Conservation (phyloP, 805 yeast species). For the Candida tibetensis region DNA sequence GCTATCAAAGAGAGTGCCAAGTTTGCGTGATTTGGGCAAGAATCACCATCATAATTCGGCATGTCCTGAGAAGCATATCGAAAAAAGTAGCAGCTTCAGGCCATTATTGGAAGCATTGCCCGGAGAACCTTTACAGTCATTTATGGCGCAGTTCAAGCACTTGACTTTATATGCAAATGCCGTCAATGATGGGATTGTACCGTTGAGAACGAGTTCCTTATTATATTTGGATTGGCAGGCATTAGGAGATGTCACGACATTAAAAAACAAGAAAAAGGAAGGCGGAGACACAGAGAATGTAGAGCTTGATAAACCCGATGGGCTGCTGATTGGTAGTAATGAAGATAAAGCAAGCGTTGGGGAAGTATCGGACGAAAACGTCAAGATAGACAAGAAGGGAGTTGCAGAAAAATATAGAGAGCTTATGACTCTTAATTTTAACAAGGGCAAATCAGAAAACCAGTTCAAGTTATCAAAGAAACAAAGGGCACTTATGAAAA, state of each 20-base stretch:
- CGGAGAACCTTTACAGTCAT: constrained; percentile 35
- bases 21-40: constrained; percentile 14
- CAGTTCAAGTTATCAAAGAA: constrained; percentile 6
- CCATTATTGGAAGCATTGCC: constrained; percentile 41
- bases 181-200: constrained; percentile 46
- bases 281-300: not conserved
- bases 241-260: constrained; percentile 35
- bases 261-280: constrained; percentile 13
- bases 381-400: not conserved
- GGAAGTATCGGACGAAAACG: constrained; percentile 5
- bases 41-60: constrained; percentile 9
- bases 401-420: constrained; percentile 3
- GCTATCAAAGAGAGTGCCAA: constrained; percentile 32
- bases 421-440: constrained; percentile 17
- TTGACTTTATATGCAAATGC: constrained; percentile 44
- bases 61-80: constrained; percentile 1
- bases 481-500: constrained; percentile 18
- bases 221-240: constrained; percentile 44
- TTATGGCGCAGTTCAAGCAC: constrained; percentile 27
- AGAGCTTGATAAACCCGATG: constrained; percentile 13
- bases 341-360: constrained; percentile 13
- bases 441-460: not conserved
- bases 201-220: constrained; percentile 42
- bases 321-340: constrained; percentile 30
- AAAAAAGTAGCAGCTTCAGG: constrained; percentile 17